Evolutionary conservation across 2,329 filamentous ascomycete genomes (phyloP), one percentile per base, ranked within the genome.

Genomic region (Monilinia fructicola): DNA sequence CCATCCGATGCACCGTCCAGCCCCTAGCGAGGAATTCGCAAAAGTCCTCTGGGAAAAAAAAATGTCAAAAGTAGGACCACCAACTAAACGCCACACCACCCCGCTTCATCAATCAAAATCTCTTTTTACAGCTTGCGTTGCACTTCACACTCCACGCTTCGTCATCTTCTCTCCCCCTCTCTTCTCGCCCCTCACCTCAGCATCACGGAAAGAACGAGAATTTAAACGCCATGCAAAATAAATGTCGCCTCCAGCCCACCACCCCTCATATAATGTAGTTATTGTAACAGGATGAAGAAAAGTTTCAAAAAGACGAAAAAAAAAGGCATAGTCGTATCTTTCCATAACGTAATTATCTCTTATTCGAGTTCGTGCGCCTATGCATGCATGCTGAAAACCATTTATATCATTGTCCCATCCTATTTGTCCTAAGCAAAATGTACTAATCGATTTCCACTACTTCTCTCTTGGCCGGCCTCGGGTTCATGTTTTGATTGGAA

Each of bases 401-500:
- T 61, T 61, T 26, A 21, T 61, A 26, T 61, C 58, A 12, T 61
- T 40, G 58, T 35, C 44, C 44, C 31, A 38, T 61, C n/a, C 44
- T n/a, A 61, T 50, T 59, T 26, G 14, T 60, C 58, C 31, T 12
- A 50, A 50, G 44, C 28, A 38, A 50, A 38, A 50, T 50, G 4
- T 50, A 61, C 58, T 69, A 74, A 69, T 74, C 73, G 58, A 74
- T 72, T 54, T 73, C 72, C 44, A 74, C 69, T 12, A 73, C 56
- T 60, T 73, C 71, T 28, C 62, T 64, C 48, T 56, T 67, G 53
- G n/a, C 52, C 21, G 53, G 21, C 56, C 66, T 71, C 4, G 46
- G 71, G 54, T 67, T 70, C 28, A 69, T 69, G 50, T 62, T 67
- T 26, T 71, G 67, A 50, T 66, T 71, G 28, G 71, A 68, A 35